Evolutionary conservation across 331 rosid species (phyloP), one percentile per base, ranked within the genome.

Genomic region (Spiraea crenata): DNA sequence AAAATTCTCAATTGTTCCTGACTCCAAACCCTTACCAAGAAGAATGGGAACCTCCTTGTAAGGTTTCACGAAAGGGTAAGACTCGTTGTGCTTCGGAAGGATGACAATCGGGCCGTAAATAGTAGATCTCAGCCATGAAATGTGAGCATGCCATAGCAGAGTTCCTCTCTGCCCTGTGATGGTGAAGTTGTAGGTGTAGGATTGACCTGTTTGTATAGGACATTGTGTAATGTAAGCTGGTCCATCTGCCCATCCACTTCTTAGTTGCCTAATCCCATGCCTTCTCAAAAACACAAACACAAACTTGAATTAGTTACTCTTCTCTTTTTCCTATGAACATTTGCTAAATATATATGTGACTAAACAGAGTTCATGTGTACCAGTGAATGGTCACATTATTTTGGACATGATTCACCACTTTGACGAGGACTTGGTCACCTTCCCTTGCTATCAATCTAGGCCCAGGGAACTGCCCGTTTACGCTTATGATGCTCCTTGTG

Each of bases 221-320:
- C 98, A 92, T 38, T 92, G 96, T 20, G 98, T 92, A 1, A 92
- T 66, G 63, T 92, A 92, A 0, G 95, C 85, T 6, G 98, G 98
- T 65, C 98, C 98, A 71, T 92, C 96, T 4, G 84, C 83, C 96
- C 98, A 92, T 0, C 83, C 92, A 74, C 76, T 92, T 52, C 79
- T 74, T 9, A 87, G 74, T 60, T 89, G 98, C 63, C 86, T 79
- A 15, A 92, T 39, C 0, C 98, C 98, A 65, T 92, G 98, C 98
- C 93, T 90, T 79, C 57, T 74, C 71, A 14, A 25, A 57, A 70
- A 44, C 37, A 69, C 52, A 42, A 76, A 20, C 35, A 42, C 3
- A 46, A 1, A 47, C 20, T 16, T n/a, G 2, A 38, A 19, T 17
- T 5, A 49, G 9, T 31, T 25, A 48, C 7, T 3, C 35, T 40